Base-by-base conservation (phyloP, 768 basidiomycete species). In the Pleurotus giganteus region DNA sequence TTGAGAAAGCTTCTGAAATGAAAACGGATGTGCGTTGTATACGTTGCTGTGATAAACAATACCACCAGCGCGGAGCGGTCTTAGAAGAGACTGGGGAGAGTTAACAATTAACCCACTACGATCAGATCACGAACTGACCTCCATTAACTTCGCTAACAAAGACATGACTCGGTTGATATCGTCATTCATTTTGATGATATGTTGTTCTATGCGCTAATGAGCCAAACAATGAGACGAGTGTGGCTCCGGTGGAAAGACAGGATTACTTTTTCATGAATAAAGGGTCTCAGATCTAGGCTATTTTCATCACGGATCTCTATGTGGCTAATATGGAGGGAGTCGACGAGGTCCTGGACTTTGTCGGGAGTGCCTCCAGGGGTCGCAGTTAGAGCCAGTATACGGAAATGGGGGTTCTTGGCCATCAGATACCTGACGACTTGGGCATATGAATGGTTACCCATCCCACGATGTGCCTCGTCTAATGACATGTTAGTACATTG, bases 401-500 rank as follows among this genome's bases (percentile, higher is more conserved):
- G 86, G 65, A 96, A 95, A 69, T 94, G 82, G 0, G 94, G 94
- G 63, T 98, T 98, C 70, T 91, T 93, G 1, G 91, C 85, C 88
- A 94, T 97, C 61, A 99, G 78, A 61, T 79, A 92, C 6, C 94
- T 88, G 34, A 98, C 77, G 28, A 91, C 86, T 64, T 89, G 86
- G 41, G 90, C 89, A 64, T 98, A 98, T 3, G 95, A 88, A 62
- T 97, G 96, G 56, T 91, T 88, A 2, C 97, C 96, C 0, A 88
- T 92, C 9, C 91, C 96, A 60, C 88, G 86, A 71, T 99, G 97
- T 0, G 97, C 97, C 68, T 98, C 95, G 61, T 98, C 95, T 94
- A 44, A 44, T 46, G 32, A 53, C 37, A 21, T 11, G 3, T 44
- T 37, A 47, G 7, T 12, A 28, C 8, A 15, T 55, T 34, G 28